Conservation (phyloP, 176 grass and related monocot genomes). For the Guadua angustifolia region DNA sequence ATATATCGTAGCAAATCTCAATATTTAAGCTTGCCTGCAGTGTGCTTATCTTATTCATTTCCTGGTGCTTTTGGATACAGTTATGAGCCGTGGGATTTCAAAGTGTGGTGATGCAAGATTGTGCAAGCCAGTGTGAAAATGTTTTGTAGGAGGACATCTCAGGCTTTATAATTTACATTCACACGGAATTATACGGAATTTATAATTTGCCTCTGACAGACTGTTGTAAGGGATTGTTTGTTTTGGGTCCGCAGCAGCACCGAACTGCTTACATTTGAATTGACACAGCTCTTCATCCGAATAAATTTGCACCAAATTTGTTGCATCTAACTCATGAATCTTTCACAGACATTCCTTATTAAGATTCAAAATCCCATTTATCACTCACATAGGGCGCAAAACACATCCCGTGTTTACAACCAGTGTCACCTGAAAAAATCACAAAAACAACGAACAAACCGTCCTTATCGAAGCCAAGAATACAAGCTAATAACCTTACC, state of each 20-base stretch:
- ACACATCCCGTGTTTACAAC: not conserved
- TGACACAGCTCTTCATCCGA: not conserved
- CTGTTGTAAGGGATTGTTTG: slow-evolving; percentile 22
- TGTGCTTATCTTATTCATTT: slow-evolving; percentile 47
- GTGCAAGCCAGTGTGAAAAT: slow-evolving; percentile 37
- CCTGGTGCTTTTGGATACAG: slow-evolving; percentile 59
- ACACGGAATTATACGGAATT: slow-evolving; percentile 35
- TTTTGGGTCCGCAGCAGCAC: not conserved
- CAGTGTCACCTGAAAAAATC: not conserved
- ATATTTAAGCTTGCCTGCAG: slow-evolving; percentile 42
- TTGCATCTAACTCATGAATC: not conserved
- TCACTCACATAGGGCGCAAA: not conserved
- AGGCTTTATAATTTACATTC: slow-evolving; percentile 28
- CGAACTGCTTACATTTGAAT: not conserved
- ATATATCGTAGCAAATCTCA: slow-evolving; percentile 6
- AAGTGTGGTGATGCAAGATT: slow-evolving; percentile 55
- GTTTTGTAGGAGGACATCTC: slow-evolving; percentile 45
- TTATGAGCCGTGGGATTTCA: slow-evolving; percentile 60
- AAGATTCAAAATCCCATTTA: not conserved
- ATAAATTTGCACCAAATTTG: slow-evolving; percentile 6
- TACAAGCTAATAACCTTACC: not conserved
- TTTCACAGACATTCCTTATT: not conserved
- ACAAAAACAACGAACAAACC: not conserved
- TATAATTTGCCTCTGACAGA: slow-evolving; percentile 22
- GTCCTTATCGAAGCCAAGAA: not conserved